Evolutionary conservation across 106 monocot species (phyloP), one percentile per base, ranked within the genome.

Genomic region (Dendrobium catenatum): DNA sequence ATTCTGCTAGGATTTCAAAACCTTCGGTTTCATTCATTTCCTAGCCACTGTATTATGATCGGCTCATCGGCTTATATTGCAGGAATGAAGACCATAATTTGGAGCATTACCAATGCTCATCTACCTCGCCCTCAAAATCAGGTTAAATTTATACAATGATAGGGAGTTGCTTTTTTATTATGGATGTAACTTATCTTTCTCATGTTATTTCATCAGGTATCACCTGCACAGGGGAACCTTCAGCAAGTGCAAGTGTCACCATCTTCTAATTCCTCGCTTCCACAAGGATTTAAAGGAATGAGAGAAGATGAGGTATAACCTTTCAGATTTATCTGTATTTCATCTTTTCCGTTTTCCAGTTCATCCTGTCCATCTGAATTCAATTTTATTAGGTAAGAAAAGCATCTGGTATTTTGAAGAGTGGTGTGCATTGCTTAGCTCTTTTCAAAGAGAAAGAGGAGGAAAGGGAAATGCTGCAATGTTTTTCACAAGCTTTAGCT

Each of bases 31-130:
- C 8, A 33, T 70, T 70, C 9, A 31, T 31, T n/a, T 74, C 18
- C 20, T 74, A 27, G 49, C 49, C 76, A 76, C 49, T 76, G 74
- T 43, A 15, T 43, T 44, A 48, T 80, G 24, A 20, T 80, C 19
- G 44, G 40, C 9, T 51, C 68, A 41, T 80, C 19, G 44, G 40
- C 9, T 51, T 74, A 41, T 80, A 13, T 82, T 78, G 22, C 87
- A 98, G 97, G 99, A 86, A 95, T 93, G 95, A 99, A 99, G 81
- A 99, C 99, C 61, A 95, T 99, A 73, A 91, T 99, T 79, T 99
- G 99, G 99, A 99, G 99, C 82, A 95, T 99, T 72, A 91, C 91
- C 40, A 88, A 99, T 88, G 87, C 87, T 72, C 95, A 99, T 77
- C 41, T 84, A 79, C 91, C 94, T 83, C 92, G 99, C 22, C 75